Base-by-base conservation (phyloP, 805 yeast genomes). In the Myxozyma mucilagina region DNA sequence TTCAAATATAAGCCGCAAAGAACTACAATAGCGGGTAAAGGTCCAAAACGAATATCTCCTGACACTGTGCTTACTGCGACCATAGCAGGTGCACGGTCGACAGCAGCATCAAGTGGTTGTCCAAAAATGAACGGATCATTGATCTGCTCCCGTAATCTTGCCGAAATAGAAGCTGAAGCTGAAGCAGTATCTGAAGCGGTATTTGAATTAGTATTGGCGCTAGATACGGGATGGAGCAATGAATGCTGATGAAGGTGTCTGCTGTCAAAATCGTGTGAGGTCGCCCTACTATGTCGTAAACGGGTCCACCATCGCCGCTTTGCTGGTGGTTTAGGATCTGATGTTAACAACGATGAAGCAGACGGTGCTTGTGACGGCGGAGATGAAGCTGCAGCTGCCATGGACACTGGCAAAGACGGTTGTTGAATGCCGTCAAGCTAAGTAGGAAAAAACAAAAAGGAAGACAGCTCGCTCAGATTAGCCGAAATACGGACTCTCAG, bases 21-120 rank as follows among this genome's bases (percentile, higher is more conserved):
- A 14, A 97, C 98, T n/a, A 94, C 96, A 13, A 94, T 87, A 16
- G 90, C 82, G 0, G 99, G 99, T 18, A 94, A 89, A 56, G 85
- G 79, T 24, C 98, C 99, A 72, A 90, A 94, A 53, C 86, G 84
- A 36, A 88, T 82, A 32, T 85, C 86, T 64, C 84, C 84, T 48
- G 69, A 57, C 10, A 81, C 80, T 64, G 83, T 82, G 47, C 87
- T 78, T 7, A 88, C 83, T 41, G 86, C 82, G 56, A 90, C 88
- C 52, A 84, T 81, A 16, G 92, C 96, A 60, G 86, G 85, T 0
- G 98, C 97, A 61, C 86, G 81, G 38, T 80, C 74, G 52, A 93
- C 80, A 14, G 96, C 89, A 32, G 82, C 81, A 10, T 81, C 82
- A 38, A 94, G 78, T 1, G 93, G 83, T 3, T 87, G 90, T 14